Evolutionary conservation across 257 asterid genomes (phyloP).

Genomic region (Forsythia suspensa): DNA sequence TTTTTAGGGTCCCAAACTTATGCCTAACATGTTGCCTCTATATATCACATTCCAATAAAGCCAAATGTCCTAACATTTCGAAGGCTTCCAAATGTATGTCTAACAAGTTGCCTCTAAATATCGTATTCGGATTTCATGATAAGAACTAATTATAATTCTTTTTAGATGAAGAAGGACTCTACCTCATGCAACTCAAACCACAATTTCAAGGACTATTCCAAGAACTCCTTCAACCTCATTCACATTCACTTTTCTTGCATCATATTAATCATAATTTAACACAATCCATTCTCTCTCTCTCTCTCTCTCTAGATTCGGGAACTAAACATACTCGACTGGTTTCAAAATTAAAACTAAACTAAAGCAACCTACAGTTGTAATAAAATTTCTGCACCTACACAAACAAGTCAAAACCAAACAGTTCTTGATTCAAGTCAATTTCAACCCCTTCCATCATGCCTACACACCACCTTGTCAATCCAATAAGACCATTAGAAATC

Average conservation of each 20-base stretch:
- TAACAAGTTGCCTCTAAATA: neutral
- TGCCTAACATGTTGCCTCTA: neutral
- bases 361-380: neutral
- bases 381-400: neutral
- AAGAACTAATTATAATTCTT: neutral
- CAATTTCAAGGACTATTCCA: neutral
- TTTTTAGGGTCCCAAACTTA: neutral
- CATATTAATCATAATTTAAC: neutral
- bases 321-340: neutral
- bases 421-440: neutral
- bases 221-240: neutral
- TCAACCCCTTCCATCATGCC: neutral
- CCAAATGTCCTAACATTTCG: neutral
- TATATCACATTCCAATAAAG: neutral
- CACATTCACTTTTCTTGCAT: neutral
- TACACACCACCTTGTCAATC: neutral
- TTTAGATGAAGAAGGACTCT: neutral
- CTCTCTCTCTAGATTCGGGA: neutral
- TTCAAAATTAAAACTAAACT: neutral
- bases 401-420: neutral
- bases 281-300: neutral
- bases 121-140: neutral
- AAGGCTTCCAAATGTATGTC: neutral
- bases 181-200: neutral
- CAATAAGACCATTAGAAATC: neutral